Percentiles rank a stretch among this genome's conserved stretches.
Evolutionary conservation across 345 rosid species (phyloP).

Genomic region (Physaria fendleri): DNA sequence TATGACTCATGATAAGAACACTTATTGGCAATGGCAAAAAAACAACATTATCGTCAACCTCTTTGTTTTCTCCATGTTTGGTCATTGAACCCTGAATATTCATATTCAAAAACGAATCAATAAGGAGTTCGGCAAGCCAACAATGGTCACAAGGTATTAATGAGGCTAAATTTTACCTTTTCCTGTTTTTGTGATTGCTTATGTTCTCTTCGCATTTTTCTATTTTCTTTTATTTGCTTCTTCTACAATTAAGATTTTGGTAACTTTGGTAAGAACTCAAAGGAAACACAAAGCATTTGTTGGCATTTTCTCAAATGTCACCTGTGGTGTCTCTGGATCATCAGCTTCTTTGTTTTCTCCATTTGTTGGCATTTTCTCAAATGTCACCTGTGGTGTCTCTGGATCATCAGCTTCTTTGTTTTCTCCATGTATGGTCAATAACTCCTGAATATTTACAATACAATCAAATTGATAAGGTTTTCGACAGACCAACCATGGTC

Average conservation of each 20-base stretch:
- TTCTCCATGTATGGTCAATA: neutral
- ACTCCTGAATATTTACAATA: conserved; percentile 5
- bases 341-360: neutral
- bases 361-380: no score
- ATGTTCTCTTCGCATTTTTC: conserved; percentile 9
- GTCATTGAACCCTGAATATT: conserved; percentile 13
- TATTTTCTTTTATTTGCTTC: conserved; percentile 11
- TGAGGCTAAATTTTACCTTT: conserved; percentile 12
- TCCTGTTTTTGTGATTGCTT: conserved; percentile 9
- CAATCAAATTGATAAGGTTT: neutral
- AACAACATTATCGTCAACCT: neutral
- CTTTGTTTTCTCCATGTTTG: neutral
- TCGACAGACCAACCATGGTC: neutral
- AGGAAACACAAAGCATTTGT: neutral
- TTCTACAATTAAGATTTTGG: conserved; percentile 5
- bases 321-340: conserved; percentile 7
- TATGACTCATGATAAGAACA: conserved; percentile 4
- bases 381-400: neutral
- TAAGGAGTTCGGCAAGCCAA: neutral
- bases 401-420: neutral
- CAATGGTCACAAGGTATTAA: conserved; percentile 9
- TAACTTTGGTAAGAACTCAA: neutral
- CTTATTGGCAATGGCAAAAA: neutral
- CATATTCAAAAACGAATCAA: neutral
- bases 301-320: neutral